phyloP scores from a whole-genome alignment of 1,284 basidiomycete genomes.

The Naganishia sp. region DNA sequence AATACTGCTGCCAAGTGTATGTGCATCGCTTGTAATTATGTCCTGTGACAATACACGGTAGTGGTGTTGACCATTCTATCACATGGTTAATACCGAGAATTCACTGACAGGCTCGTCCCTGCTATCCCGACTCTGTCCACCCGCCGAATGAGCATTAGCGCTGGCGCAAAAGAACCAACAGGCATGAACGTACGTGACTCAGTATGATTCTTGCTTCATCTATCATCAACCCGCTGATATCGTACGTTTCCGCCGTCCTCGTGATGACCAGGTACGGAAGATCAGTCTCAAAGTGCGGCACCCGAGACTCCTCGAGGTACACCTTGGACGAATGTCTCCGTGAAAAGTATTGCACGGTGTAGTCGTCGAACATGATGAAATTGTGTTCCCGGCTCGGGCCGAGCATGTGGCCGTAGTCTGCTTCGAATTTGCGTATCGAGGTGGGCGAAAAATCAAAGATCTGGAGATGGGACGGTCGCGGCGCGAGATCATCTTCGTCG shows the following conservation, averaged over 20 bases:
- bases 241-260: slow-evolving; percentile 15
- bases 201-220: slow-evolving; percentile 25
- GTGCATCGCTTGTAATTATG: no score
- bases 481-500: slow-evolving; percentile 12
- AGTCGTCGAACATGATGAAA: slow-evolving; percentile 18
- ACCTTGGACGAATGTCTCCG: slow-evolving; percentile 9
- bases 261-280: slow-evolving; percentile 23
- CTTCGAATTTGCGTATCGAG: slow-evolving; percentile 24
- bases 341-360: slow-evolving; percentile 14
- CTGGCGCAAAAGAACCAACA: background rate
- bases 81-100: slow-evolving; percentile 22
- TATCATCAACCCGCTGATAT: slow-evolving; percentile 21
- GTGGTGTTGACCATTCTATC: background rate
- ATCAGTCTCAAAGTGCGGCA: slow-evolving; percentile 18
- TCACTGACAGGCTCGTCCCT: background rate
- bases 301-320: slow-evolving; percentile 19
- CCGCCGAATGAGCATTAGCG: background rate
- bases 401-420: slow-evolving; percentile 20
- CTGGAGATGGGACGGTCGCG: slow-evolving; percentile 14
- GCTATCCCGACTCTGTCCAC: background rate
- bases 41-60: background rate
- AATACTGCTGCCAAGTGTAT: no score
- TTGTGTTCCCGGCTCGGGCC: slow-evolving; percentile 14
- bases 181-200: slow-evolving; percentile 17
- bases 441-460: slow-evolving; percentile 25